Evolutionary conservation across 2,329 filamentous ascomycete genomes (phyloP).

Genomic region (Lizonia empirigonia): DNA sequence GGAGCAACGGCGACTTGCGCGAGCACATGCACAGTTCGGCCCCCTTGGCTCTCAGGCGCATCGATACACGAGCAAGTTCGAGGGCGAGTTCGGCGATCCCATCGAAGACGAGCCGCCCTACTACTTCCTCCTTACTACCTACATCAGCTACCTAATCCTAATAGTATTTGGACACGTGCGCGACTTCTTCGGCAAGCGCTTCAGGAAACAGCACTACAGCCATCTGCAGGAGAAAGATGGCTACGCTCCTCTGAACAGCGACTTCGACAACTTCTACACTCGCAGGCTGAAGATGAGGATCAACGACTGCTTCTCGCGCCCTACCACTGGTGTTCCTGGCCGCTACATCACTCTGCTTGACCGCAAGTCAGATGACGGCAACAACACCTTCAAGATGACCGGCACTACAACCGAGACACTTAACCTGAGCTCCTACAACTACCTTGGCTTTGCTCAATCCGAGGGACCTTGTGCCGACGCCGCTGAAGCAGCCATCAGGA

Average conservation of each 20-base stretch:
- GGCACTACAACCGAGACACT: conserved; percentile 92
- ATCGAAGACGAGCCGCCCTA: conserved; percentile 95
- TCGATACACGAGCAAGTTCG: conserved; percentile 86
- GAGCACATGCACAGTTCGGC: conserved; percentile 87
- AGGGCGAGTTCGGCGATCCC: conserved; percentile 79
- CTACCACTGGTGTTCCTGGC: conserved; percentile 90
- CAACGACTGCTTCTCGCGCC: conserved; percentile 94
- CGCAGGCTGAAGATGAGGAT: conserved; percentile 90
- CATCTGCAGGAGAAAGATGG: conserved; percentile 83
- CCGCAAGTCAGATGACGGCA: conserved; percentile 88
- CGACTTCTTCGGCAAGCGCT: conserved; percentile 97
- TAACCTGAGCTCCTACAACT: conserved; percentile 99
- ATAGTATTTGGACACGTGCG: conserved; percentile 94
- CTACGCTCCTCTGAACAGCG: conserved; percentile 93
- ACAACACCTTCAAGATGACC: conserved; percentile 84
- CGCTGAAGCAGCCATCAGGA: conserved; percentile 82
- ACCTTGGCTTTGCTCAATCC: conserved; percentile 96
- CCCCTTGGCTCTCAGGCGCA: conserved; percentile 81
- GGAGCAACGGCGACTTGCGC: conserved; percentile 76
- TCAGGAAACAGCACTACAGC: conserved; percentile 84
- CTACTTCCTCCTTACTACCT: conserved; percentile 95
- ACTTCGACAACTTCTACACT: conserved; percentile 99
- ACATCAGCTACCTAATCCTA: conserved; percentile 95
- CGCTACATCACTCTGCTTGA: conserved; percentile 93
- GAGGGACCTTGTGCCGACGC: conserved; percentile 95